A percentile compares a stretch with the other conserved stretches of the same genome.
phyloP scores from a whole-genome alignment of 768 basidiomycete genomes.

The Hygrophoropsis aurantiaca region DNA sequence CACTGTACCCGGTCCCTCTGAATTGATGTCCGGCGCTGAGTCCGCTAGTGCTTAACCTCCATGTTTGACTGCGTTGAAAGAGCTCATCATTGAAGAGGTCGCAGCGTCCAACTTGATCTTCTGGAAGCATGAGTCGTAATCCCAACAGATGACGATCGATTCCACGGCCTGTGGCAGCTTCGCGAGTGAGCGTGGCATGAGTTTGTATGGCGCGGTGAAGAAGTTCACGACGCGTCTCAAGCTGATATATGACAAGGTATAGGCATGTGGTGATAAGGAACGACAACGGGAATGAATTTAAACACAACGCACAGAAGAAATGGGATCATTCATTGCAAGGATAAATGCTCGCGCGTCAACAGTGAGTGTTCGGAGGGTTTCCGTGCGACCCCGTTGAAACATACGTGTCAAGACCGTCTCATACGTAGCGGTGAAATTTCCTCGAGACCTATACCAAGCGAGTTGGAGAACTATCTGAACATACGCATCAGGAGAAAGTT shows the following conservation, averaged over 20 bases:
- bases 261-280: no score
- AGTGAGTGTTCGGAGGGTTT: slow-evolving; percentile 79
- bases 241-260: neutral
- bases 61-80: slow-evolving; percentile 72
- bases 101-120: neutral
- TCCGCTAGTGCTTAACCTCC: slow-evolving; percentile 90
- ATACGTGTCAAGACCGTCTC: slow-evolving; percentile 89
- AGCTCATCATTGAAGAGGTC: slow-evolving; percentile 75
- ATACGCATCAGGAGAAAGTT: slow-evolving; percentile 74
- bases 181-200: slow-evolving; percentile 71
- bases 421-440: slow-evolving; percentile 82
- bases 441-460: slow-evolving; percentile 82
- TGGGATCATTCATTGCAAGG: slow-evolving; percentile 64
- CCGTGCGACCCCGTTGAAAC: slow-evolving; percentile 86
- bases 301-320: slow-evolving; percentile 40
- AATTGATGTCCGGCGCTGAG: slow-evolving; percentile 84
- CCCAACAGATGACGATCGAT: slow-evolving; percentile 93
- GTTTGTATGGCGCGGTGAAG: slow-evolving; percentile 68
- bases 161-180: slow-evolving; percentile 78
- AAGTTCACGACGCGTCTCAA: slow-evolving; percentile 33
- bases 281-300: no score
- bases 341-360: slow-evolving; percentile 76
- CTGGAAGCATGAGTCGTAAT: slow-evolving; percentile 60
- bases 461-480: slow-evolving; percentile 91
- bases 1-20: slow-evolving; percentile 74